These are phyloP conservation scores for Quercus berberidifolia DNA, from an alignment of 306 rosid genomes.

Conservation along the genomic window DNA sequence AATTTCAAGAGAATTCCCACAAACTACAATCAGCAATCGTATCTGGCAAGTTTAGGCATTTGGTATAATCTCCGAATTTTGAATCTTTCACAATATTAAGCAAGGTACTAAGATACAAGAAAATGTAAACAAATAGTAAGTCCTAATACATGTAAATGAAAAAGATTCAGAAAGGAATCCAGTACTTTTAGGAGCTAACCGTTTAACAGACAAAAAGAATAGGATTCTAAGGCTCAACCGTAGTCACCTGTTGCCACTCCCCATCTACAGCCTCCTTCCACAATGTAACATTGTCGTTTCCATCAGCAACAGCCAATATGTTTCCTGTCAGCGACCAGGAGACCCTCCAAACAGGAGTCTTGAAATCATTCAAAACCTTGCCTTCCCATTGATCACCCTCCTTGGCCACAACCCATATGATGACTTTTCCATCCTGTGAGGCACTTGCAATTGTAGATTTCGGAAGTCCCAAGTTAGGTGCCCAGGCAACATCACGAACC, in stretches of 20 bases:
- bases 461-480: constrained; percentile 85
- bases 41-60: not conserved
- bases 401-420: constrained; percentile 80
- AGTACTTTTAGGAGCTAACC: not conserved
- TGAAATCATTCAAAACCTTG: constrained; percentile 66
- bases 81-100: not conserved
- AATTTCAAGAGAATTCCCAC: not conserved
- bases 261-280: constrained; percentile 91
- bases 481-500: constrained; percentile 94
- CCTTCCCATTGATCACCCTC: constrained; percentile 97
- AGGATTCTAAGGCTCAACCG: constrained; percentile 64
- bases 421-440: constrained; percentile 73
- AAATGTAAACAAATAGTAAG: not conserved
- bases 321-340: constrained; percentile 91
- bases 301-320: constrained; percentile 86
- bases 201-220: not conserved
- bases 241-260: constrained; percentile 85
- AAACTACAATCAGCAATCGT: not conserved
- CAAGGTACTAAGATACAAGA: not conserved
- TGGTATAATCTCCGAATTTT: not conserved
- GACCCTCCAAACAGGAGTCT: constrained; percentile 78
- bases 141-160: not conserved
- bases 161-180: not conserved
- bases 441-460: constrained; percentile 83
- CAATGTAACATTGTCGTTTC: constrained; percentile 67